phyloP scores from a whole-genome alignment of 176 grass and related monocot species.

The Oryza longistaminata region DNA sequence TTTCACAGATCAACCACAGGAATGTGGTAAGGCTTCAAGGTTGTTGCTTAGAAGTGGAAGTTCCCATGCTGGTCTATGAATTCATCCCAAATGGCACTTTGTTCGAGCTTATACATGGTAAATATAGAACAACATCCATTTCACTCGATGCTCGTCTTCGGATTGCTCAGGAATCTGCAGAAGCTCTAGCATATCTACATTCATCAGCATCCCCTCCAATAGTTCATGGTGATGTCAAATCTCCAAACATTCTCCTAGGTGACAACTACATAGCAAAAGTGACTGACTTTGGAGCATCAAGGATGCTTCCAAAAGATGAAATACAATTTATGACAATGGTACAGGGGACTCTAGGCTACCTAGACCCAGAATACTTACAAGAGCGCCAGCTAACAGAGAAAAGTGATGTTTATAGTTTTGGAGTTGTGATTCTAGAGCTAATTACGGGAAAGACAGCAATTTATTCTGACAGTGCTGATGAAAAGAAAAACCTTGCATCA shows the following conservation, averaged over 20 bases:
- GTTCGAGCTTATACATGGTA: constrained; percentile 22
- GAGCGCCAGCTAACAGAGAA: constrained; percentile 35
- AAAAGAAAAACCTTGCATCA: constrained; percentile 30
- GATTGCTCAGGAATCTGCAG: constrained; percentile 37
- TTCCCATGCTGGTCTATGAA: constrained; percentile 35
- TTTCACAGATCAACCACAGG: constrained; percentile 38
- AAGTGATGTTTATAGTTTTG: constrained; percentile 36
- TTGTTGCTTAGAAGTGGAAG: constrained; percentile 37
- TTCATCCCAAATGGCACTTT: constrained; percentile 26
- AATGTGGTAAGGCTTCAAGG: constrained; percentile 37
- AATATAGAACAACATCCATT: neutral
- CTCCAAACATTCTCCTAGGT: constrained; percentile 40
- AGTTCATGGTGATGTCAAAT: constrained; percentile 33
- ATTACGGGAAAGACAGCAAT: constrained; percentile 32
- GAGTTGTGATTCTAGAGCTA: constrained; percentile 29
- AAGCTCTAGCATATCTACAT: constrained; percentile 34
- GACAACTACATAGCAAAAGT: constrained; percentile 31
- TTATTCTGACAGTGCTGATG: constrained; percentile 15
- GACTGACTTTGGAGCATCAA: constrained; percentile 30
- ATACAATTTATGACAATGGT: constrained; percentile 40
- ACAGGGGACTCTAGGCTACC: constrained; percentile 34
- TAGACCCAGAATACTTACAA: constrained; percentile 33
- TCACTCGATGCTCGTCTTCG: constrained; percentile 18
- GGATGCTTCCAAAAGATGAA: constrained; percentile 32
- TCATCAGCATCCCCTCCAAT: constrained; percentile 30